phyloP scores from a whole-genome alignment of 495 filamentous ascomycete species.

The Aspergillus campestris region DNA sequence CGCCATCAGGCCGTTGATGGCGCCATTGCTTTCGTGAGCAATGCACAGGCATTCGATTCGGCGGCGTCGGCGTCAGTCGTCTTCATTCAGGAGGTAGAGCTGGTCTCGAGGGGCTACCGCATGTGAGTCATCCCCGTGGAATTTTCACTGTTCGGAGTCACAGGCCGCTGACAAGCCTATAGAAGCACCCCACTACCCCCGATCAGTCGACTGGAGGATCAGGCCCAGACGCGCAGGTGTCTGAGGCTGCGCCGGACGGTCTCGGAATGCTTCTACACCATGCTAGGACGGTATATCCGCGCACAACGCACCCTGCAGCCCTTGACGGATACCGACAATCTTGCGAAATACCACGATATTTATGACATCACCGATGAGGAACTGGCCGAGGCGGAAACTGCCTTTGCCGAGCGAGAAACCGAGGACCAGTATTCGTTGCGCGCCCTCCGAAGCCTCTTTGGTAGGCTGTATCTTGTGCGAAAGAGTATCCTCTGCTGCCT shows the following conservation, averaged over 20 bases:
- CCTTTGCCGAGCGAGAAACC: conserved; percentile 50
- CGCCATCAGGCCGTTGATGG: conserved; percentile 67
- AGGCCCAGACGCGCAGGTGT: conserved; percentile 69
- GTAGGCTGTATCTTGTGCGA: conserved; percentile 68
- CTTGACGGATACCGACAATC: conserved; percentile 65
- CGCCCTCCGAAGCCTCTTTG: conserved; percentile 66
- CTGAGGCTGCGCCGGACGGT: conserved; percentile 66
- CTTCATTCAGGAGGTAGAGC: conserved; percentile 91
- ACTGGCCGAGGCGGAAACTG: conserved; percentile 54
- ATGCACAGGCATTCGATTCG: conserved; percentile 75
- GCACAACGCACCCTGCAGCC: conserved; percentile 57
- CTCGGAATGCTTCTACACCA: conserved; percentile 55
- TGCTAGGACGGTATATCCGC: conserved; percentile 61
- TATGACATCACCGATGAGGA: conserved; percentile 83
- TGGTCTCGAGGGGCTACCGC: conserved; percentile 88
- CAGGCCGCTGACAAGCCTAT: conserved; percentile 28
- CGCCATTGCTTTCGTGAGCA: conserved; percentile 62
- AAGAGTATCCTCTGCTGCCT: conserved; percentile 81
- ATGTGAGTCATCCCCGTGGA: conserved; percentile 48
- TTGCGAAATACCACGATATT: conserved; percentile 86
- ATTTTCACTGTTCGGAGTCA: neutral
- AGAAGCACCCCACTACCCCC: conserved; percentile 83
- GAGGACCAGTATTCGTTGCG: conserved; percentile 75
- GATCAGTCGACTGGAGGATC: conserved; percentile 72
- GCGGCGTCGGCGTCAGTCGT: conserved; percentile 71